Evolutionary conservation across 352 stramenopile genomes (phyloP).

Genomic region (Phytophthora macrochlamydospora): DNA sequence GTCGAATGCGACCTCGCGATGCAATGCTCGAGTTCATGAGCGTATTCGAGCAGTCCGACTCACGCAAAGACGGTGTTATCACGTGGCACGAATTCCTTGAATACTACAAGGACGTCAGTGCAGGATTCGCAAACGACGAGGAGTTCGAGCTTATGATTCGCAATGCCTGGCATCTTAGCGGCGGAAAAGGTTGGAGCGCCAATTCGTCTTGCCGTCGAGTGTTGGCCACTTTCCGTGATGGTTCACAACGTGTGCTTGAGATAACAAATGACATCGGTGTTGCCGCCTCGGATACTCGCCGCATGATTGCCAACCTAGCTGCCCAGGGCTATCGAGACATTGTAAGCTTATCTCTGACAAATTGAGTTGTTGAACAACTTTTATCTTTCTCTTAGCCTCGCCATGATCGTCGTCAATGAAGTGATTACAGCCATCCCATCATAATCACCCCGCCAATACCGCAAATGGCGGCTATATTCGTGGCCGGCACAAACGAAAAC

Average conservation of each 20-base stretch:
- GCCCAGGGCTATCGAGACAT: slow-evolving; percentile 59
- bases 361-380: slow-evolving; percentile 7
- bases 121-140: slow-evolving; percentile 80
- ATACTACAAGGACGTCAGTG: slow-evolving; percentile 92
- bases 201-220: slow-evolving; percentile 81
- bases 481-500: slow-evolving; percentile 52
- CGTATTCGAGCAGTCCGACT: slow-evolving; percentile 58
- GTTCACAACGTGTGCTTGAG: slow-evolving; percentile 69
- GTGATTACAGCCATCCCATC: slow-evolving; percentile 39
- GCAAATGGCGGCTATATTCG: slow-evolving; percentile 55
- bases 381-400: background rate
- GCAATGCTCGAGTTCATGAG: slow-evolving; percentile 86
- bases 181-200: slow-evolving; percentile 70
- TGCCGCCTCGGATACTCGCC: slow-evolving; percentile 42
- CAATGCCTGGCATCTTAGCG: slow-evolving; percentile 88
- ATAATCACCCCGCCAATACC: slow-evolving; percentile 41
- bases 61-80: slow-evolving; percentile 53
- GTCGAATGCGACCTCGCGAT: slow-evolving; percentile 57
- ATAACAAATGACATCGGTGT: slow-evolving; percentile 78
- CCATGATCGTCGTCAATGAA: background rate
- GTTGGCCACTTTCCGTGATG: slow-evolving; percentile 72
- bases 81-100: slow-evolving; percentile 87
- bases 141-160: slow-evolving; percentile 88
- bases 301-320: slow-evolving; percentile 59
- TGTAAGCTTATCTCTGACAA: slow-evolving; percentile 55